These are phyloP conservation scores for Vitis rotundifolia DNA, from an alignment of 164 flowering plant species.

Conservation along the genomic window DNA sequence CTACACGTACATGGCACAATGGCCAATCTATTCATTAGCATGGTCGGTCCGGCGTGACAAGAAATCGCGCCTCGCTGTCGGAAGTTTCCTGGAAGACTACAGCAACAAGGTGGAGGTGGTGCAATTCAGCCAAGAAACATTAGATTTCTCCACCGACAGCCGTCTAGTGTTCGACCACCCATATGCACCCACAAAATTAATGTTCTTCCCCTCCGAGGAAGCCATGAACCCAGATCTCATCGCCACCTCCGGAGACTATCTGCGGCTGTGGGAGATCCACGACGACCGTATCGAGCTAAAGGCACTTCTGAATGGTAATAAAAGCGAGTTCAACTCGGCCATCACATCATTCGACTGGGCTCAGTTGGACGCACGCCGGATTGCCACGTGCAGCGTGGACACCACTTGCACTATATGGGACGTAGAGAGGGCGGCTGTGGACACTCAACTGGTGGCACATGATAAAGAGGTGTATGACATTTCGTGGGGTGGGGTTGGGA, in stretches of 20 bases:
- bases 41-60: slow-evolving; percentile 32
- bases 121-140: slow-evolving; percentile 27
- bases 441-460: slow-evolving; percentile 43
- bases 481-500: slow-evolving; percentile 39
- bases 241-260: slow-evolving; percentile 45
- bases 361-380: slow-evolving; percentile 19
- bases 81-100: slow-evolving; percentile 41
- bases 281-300: slow-evolving; percentile 33
- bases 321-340: slow-evolving; percentile 35
- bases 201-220: slow-evolving; percentile 42
- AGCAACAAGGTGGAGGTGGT: slow-evolving; percentile 39
- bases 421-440: slow-evolving; percentile 28
- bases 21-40: slow-evolving; percentile 27
- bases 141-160: slow-evolving; percentile 26
- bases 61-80: slow-evolving; percentile 35
- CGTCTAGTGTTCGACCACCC: slow-evolving; percentile 44
- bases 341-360: slow-evolving; percentile 47
- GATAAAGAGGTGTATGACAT: slow-evolving; percentile 47
- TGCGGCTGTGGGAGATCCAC: slow-evolving; percentile 39
- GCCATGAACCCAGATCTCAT: slow-evolving; percentile 31
- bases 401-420: slow-evolving; percentile 49
- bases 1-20: slow-evolving; percentile 26
- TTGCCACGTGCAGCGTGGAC: slow-evolving; percentile 39
- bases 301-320: slow-evolving; percentile 33
- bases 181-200: slow-evolving; percentile 38